These are phyloP conservation scores for Peziza echinospora DNA, from an alignment of 495 filamentous ascomycete genomes.

Conservation along the genomic window DNA sequence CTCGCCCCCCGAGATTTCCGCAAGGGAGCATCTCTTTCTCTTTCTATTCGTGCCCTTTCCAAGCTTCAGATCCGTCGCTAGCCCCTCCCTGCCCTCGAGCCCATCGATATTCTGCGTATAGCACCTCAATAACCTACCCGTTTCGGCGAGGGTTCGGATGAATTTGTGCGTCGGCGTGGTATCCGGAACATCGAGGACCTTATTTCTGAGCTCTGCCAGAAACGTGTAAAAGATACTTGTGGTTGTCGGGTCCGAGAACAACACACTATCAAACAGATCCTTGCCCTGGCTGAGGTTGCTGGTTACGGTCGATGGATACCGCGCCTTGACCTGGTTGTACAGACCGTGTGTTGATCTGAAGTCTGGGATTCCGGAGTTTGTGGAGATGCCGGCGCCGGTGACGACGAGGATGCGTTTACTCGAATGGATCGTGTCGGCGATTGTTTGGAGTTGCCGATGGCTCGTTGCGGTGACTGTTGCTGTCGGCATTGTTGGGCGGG, in stretches of 20 bases:
- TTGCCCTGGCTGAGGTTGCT: slow-evolving; percentile 32
- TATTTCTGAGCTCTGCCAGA: slow-evolving; percentile 36
- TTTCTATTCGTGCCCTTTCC: slow-evolving; percentile 29
- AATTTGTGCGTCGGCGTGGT: slow-evolving; percentile 40
- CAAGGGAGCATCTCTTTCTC: slow-evolving; percentile 19
- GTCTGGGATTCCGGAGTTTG: slow-evolving; percentile 51
- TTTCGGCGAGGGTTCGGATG: slow-evolving; percentile 37
- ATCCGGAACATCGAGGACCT: slow-evolving; percentile 29
- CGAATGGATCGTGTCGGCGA: slow-evolving; percentile 38
- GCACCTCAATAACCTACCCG: slow-evolving; percentile 38
- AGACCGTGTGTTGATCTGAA: slow-evolving; percentile 50
- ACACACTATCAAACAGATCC: slow-evolving; percentile 42
- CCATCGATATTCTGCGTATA: slow-evolving; percentile 57
- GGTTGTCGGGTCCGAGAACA: slow-evolving; percentile 40
- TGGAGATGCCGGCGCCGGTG: slow-evolving; percentile 51
- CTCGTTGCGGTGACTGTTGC: slow-evolving; percentile 29
- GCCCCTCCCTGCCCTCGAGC: slow-evolving; percentile 41
- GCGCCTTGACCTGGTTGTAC: slow-evolving; percentile 44
- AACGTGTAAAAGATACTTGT: slow-evolving; percentile 49
- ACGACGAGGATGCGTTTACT: slow-evolving; percentile 42
- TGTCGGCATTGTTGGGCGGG: slow-evolving; percentile 36
- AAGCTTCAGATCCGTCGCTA: slow-evolving; percentile 26
- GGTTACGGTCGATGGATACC: slow-evolving; percentile 22
- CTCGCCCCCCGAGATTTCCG: slow-evolving; percentile 25
- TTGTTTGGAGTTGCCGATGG: slow-evolving; percentile 32